phyloP scores from a whole-genome alignment of 257 asterid genomes.

The Gentiana macrophylla region DNA sequence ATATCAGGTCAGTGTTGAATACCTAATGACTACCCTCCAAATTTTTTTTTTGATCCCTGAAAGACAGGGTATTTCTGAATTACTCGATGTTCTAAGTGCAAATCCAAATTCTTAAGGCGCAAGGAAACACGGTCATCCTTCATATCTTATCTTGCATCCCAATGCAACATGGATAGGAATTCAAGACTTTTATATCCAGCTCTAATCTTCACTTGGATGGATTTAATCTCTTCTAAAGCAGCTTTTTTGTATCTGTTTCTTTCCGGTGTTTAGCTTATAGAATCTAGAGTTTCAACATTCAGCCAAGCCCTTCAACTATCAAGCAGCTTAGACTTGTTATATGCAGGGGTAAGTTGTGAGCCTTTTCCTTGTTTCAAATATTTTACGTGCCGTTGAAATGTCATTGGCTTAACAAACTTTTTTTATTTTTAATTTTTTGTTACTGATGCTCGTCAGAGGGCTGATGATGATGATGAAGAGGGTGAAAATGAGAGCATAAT shows the following conservation, averaged over 20 bases:
- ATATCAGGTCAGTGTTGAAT: slow-evolving; percentile 52
- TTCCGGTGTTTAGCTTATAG: slow-evolving; percentile 25
- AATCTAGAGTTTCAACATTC: slow-evolving; percentile 74
- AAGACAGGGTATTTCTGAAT: too few species aligned
- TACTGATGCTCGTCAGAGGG: slow-evolving; percentile 21
- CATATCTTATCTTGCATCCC: too few species aligned
- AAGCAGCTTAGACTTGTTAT: slow-evolving; percentile 63
- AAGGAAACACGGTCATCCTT: too few species aligned
- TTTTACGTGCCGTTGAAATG: background rate
- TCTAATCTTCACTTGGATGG: too few species aligned
- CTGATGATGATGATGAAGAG: slow-evolving; percentile 57
- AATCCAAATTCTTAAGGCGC: too few species aligned
- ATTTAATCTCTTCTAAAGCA: background rate
- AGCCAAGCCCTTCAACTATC: slow-evolving; percentile 53
- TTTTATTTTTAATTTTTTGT: background rate
- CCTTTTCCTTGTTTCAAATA: background rate
- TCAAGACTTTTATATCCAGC: too few species aligned
- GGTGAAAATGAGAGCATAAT: slow-evolving; percentile 29
- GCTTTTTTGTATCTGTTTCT: slow-evolving; percentile 1
- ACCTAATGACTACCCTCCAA: too few species aligned
- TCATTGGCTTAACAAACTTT: background rate
- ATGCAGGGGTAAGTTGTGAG: slow-evolving; percentile 50
- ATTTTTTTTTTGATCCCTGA: too few species aligned
- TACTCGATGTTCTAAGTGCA: too few species aligned
- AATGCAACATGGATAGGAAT: too few species aligned